phyloP scores from a whole-genome alignment of 169 alveolate species.

The Plasmodium blacklocki region DNA sequence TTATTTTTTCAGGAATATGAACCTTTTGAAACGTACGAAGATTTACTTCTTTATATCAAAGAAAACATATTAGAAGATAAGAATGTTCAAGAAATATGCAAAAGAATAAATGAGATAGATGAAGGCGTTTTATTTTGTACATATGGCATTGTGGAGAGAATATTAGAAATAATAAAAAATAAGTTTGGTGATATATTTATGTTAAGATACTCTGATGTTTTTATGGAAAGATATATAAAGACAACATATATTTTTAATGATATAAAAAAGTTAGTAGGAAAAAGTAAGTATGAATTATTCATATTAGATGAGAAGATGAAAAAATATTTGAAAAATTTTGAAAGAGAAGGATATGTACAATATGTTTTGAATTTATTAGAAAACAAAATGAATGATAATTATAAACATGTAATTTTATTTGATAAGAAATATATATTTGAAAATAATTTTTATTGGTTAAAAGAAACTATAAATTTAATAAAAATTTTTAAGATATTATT shows the following conservation, averaged over 20 bases:
- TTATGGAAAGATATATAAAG: conserved; percentile 77
- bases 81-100: conserved; percentile 39
- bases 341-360: conserved; percentile 63
- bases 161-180: conserved; percentile 56
- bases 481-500: conserved; percentile 69
- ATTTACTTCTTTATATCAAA: conserved; percentile 8
- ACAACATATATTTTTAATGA: conserved; percentile 71
- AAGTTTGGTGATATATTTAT: conserved; percentile 35
- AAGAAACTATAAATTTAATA: conserved; percentile 70
- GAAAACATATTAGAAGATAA: conserved; percentile 28
- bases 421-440: conserved; percentile 75
- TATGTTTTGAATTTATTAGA: conserved; percentile 69
- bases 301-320: conserved; percentile 26
- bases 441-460: conserved; percentile 70
- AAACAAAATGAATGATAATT: conserved; percentile 60
- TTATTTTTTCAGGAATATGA: conserved; percentile 10
- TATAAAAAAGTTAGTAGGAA: conserved; percentile 28
- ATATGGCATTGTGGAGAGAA: conserved; percentile 73
- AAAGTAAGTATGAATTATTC: conserved; percentile 59
- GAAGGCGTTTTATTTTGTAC: conserved; percentile 72
- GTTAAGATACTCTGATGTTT: conserved; percentile 75
- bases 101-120: conserved; percentile 64
- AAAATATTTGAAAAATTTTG: conserved; percentile 67
- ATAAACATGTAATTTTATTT: conserved; percentile 51
- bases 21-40: conserved; percentile 48